Evolutionary conservation across 129 eudicot species (phyloP), one percentile per base, ranked within the genome.

Genomic region (Flaveria bidentis): DNA sequence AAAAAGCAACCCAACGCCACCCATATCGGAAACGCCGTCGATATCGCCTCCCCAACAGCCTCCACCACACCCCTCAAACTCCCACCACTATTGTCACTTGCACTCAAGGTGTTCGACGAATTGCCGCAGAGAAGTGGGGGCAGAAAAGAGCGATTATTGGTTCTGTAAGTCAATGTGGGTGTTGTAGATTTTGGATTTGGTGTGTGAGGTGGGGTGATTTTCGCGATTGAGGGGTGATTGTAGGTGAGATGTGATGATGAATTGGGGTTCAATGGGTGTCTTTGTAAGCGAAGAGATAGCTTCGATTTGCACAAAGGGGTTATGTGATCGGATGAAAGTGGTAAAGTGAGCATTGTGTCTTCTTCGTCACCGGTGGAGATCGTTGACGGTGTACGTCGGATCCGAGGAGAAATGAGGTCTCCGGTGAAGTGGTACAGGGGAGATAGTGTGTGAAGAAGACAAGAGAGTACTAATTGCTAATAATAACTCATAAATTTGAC

Each of bases 11-110:
- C 98, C 45, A 91, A 77, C 9, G 98, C 96, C 11, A 91, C 97
- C 98, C 97, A 94, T 53, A 94, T 36, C 25, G 97, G 98, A 84
- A 94, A 91, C 56, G 85, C 90, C n/a, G 90, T 89, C 12, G 98
- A 94, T 42, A 94, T 18, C 3, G 67, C 83, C 81, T 94, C 98
- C 45, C 93, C 84, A 13, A 80, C 61, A 10, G 75, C 78, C 65
- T 94, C 96, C 65, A 94, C 15, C 85, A 83, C 81, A 61, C 82
- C 72, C 82, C 63, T 71, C 17, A 78, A 63, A 39, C 87, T 66
- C 80, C 62, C 28, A 6, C 73, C 76, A 49, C 66, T 66, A 22
- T 76, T 79, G 5, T 28, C 79, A 46, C 75, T 33, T 7, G 87
- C 57, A 67, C 87, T 75, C 79, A 79, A 67, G 12, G 74, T 82